Conservation (phyloP, 176 grass and related monocot genomes). For the Phragmites australis region DNA sequence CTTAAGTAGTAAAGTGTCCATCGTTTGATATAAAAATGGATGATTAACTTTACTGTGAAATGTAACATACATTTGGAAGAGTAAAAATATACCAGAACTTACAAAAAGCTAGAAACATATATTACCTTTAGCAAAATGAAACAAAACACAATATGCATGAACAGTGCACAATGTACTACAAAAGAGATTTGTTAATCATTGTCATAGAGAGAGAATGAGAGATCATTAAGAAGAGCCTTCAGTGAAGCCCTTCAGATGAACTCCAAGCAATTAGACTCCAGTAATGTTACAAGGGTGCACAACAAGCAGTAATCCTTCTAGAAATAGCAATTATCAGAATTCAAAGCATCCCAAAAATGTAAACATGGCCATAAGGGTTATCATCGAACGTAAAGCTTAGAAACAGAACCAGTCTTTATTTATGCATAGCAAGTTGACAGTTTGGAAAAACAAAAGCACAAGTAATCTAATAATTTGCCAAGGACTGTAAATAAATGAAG, state of each 20-base stretch:
- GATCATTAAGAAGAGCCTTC: constrained; percentile 10
- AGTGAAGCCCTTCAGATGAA: not conserved
- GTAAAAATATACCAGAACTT: not conserved
- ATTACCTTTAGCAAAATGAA: not conserved
- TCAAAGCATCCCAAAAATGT: constrained; percentile 9
- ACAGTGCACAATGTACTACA: not conserved
- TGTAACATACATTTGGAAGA: not conserved
- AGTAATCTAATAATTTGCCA: constrained; percentile 7
- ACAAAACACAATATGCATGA: constrained; percentile 1
- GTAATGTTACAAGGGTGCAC: not conserved
- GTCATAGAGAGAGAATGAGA: not conserved
- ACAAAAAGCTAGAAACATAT: constrained; percentile 19
- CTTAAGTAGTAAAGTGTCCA: constrained; percentile 11
- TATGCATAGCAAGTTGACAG: constrained; percentile 4
- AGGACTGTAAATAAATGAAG: constrained; percentile 26
- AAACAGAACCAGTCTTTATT: not conserved
- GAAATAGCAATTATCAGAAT: not conserved
- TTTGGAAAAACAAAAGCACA: not conserved
- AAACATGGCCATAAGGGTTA: not conserved
- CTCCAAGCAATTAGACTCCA: not conserved
- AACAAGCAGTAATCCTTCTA: not conserved
- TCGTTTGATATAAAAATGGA: not conserved
- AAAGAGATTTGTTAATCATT: not conserved
- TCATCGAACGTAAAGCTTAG: not conserved
- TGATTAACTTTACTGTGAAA: not conserved